Evolutionary conservation across 2,329 filamentous ascomycete genomes (phyloP), one percentile per base, ranked within the genome.

Genomic region (Dactylellina leptospora): DNA sequence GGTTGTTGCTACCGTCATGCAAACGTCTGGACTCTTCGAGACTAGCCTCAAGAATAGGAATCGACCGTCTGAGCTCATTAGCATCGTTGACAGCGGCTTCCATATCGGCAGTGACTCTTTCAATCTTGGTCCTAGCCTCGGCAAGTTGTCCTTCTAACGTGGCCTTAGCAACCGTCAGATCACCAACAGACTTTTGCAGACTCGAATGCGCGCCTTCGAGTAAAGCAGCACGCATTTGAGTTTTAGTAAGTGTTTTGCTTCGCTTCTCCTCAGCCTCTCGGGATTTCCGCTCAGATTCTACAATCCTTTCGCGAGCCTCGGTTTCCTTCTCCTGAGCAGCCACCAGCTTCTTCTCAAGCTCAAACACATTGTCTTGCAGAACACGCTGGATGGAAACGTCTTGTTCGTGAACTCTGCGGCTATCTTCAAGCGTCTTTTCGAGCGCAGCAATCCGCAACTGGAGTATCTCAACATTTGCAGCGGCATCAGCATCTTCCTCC

Each of bases 11-110:
- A 72, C 85, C 87, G 78, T 96, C 91, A 66, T 92, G 89, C 69
- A 96, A 86, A 74, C 89, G 87, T 77, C 93, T 88, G 77, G 92
- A 93, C 81, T 96, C 93, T 77, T 95, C 88, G 42, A 95, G 86
- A 78, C 96, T 92, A 47, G 85, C 85, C 73, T 88, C 87, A 61
- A 96, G 84, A 20, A 87, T 88, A 73, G 88, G 86, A 66, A 96
- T 86, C 27, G 88, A 87, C 78, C 86, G 87, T 76, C 88, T 87
- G 63, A 97, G 83, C 74, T 89, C 88, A 79, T 89, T 91, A 76
- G 91, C 92, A 74, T 86, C 85, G 44, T 81, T 80, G 74, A 83
- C 84, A 48, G 83, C 83, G 28, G 84, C 81, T 51, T 88, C 84
- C 8, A 86, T 82, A 69, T 88, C 84, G 45, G 83, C 80, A 47